Conservation (phyloP, 2,329 filamentous ascomycete genomes). For the Trichoderma aggressivum region DNA sequence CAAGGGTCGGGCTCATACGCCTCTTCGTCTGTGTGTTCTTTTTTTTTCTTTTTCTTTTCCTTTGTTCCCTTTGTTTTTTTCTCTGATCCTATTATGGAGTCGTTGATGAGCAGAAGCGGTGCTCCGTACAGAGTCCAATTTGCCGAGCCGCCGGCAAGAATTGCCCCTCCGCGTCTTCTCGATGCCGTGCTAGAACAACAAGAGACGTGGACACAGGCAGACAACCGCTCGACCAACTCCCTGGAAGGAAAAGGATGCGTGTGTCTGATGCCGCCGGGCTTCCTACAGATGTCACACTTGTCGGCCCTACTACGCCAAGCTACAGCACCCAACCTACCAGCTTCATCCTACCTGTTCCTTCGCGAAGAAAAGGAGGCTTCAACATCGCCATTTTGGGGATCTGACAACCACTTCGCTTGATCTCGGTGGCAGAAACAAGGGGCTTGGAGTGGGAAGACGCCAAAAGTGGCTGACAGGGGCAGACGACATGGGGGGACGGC, state of each 20-base stretch:
- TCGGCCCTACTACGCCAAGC: not conserved
- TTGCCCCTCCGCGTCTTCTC: not conserved
- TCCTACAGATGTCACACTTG: not conserved
- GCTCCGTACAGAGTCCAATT: not conserved
- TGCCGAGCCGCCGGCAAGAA: not conserved
- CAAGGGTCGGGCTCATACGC: not conserved
- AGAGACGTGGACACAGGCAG: not conserved
- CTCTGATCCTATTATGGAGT: conserved; percentile 2
- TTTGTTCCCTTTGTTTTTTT: not conserved
- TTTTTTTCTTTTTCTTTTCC: not conserved
- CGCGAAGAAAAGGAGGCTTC: not conserved
- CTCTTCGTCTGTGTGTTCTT: not conserved
- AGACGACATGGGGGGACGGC: not conserved
- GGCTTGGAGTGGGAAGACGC: conserved; percentile 5
- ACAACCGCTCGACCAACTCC: not conserved
- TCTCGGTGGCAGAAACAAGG: not conserved
- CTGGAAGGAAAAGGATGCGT: not conserved
- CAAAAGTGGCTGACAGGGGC: conserved; percentile 11
- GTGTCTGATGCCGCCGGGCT: not conserved
- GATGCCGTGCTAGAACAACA: not conserved
- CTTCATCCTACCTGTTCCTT: not conserved
- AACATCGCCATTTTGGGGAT: not conserved
- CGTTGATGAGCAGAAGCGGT: not conserved
- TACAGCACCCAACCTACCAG: not conserved
- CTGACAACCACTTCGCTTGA: not conserved